Conservation (phyloP, 176 grass and related monocot species). For the Saccharum spontaneum region DNA sequence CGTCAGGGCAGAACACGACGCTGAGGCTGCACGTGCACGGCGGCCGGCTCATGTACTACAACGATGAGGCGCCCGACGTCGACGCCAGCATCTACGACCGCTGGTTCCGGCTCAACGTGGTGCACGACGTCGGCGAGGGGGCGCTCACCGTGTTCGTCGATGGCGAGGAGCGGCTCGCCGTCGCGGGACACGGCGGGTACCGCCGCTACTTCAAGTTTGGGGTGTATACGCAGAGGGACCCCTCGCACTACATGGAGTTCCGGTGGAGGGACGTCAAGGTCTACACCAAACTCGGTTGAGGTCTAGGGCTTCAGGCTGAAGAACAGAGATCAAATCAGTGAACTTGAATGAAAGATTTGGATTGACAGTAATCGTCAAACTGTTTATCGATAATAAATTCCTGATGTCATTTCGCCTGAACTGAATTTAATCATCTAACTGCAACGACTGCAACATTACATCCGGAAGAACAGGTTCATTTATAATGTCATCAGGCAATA, state of each 20-base stretch:
- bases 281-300: slow-evolving; percentile 11
- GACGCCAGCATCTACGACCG: too few relatives aligned
- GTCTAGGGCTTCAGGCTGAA: not conserved
- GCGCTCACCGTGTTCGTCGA: too few relatives aligned
- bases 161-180: not conserved
- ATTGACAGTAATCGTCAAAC: not conserved
- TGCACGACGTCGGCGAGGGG: too few relatives aligned
- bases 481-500: slow-evolving; percentile 1
- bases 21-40: too few relatives aligned
- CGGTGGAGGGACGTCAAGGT: slow-evolving; percentile 35
- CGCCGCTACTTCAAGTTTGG: slow-evolving; percentile 53
- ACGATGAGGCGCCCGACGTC: too few relatives aligned
- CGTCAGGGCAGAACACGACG: too few relatives aligned
- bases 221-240: slow-evolving; percentile 35
- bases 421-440: too few relatives aligned
- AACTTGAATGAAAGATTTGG: not conserved
- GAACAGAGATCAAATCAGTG: not conserved
- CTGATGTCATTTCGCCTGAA: not conserved
- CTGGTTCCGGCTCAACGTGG: too few relatives aligned
- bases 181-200: slow-evolving; percentile 14
- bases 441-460: not conserved
- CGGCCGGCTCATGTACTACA: too few relatives aligned
- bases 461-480: not conserved
- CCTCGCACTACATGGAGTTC: slow-evolving; percentile 14
- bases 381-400: not conserved